These are phyloP conservation scores for Penicillium desertorum DNA, from an alignment of 495 filamentous ascomycete genomes.

Conservation along the genomic window DNA sequence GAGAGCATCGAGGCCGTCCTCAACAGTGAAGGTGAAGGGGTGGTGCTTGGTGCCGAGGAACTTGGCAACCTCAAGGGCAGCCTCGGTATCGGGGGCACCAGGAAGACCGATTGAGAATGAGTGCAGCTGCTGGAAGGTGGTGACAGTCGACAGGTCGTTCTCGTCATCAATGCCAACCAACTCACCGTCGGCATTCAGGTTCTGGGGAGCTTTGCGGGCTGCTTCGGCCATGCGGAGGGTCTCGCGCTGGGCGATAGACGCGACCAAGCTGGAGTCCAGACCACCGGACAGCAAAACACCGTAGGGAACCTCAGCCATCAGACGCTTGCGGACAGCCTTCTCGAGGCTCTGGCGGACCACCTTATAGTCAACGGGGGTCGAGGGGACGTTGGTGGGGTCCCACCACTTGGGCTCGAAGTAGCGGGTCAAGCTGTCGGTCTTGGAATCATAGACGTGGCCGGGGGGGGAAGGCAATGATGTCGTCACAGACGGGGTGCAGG, in stretches of 20 bases:
- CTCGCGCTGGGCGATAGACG: slow-evolving; percentile 92
- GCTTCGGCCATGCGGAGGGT: slow-evolving; percentile 70
- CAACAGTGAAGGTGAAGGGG: slow-evolving; percentile 94
- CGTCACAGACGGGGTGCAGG: slow-evolving; percentile 89
- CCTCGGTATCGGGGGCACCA: slow-evolving; percentile 83
- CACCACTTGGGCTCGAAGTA: slow-evolving; percentile 95
- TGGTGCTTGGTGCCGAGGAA: slow-evolving; percentile 98
- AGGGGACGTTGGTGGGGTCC: slow-evolving; percentile 74
- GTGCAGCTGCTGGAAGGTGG: slow-evolving; percentile 89
- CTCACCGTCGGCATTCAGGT: slow-evolving; percentile 52
- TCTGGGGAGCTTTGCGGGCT: slow-evolving; percentile 38
- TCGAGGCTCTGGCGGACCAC: slow-evolving; percentile 76
- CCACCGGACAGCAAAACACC: slow-evolving; percentile 94
- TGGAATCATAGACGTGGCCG: slow-evolving; percentile 92
- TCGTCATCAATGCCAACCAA: slow-evolving; percentile 93
- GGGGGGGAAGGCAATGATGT: slow-evolving; percentile 90
- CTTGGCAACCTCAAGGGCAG: slow-evolving; percentile 84
- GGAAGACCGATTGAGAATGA: slow-evolving; percentile 97
- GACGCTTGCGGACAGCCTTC: slow-evolving; percentile 86
- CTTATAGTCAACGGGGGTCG: slow-evolving; percentile 78
- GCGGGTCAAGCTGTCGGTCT: slow-evolving; percentile 72
- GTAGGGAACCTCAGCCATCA: slow-evolving; percentile 99
- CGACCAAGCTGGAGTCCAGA: slow-evolving; percentile 92
- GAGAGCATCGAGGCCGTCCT: slow-evolving; percentile 93
- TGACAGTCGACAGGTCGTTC: slow-evolving; percentile 85